These are phyloP conservation scores for Alternaria solani DNA, from an alignment of 2,329 filamentous ascomycete genomes.

Conservation along the genomic window DNA sequence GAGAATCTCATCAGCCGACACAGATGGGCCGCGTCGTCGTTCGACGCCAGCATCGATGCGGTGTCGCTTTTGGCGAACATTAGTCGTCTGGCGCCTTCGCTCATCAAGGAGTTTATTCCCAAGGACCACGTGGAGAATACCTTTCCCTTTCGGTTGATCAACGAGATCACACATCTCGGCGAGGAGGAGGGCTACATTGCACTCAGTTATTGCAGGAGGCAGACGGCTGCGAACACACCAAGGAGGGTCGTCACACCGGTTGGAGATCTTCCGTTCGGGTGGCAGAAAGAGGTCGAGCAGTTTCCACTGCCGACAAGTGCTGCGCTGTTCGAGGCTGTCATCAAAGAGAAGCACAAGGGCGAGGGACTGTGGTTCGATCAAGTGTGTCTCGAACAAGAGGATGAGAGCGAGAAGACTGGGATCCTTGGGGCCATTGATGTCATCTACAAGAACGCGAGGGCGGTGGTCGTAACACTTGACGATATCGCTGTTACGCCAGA, in stretches of 20 bases:
- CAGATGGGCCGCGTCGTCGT: slow-evolving; percentile 7
- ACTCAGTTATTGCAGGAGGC: slow-evolving; percentile 55
- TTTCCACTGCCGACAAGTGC: slow-evolving; percentile 52
- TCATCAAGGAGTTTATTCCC: slow-evolving; percentile 43
- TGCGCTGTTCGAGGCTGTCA: slow-evolving; percentile 53
- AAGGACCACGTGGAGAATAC: slow-evolving; percentile 29
- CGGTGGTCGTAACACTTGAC: slow-evolving; percentile 54
- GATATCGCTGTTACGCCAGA: slow-evolving; percentile 49
- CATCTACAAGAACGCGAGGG: slow-evolving; percentile 53
- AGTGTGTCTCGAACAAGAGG: slow-evolving; percentile 55
- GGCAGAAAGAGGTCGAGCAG: slow-evolving; percentile 43
- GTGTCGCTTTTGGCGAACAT: slow-evolving; percentile 38
- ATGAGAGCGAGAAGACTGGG: slow-evolving; percentile 50
- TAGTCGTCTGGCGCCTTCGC: slow-evolving; percentile 35
- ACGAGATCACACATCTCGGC: slow-evolving; percentile 39
- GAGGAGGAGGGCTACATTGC: slow-evolving; percentile 54
- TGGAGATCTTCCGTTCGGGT: slow-evolving; percentile 46
- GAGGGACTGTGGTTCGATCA: slow-evolving; percentile 59
- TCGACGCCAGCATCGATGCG: slow-evolving; percentile 27
- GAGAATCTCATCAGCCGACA: slow-evolving; percentile 29
- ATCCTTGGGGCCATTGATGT: slow-evolving; percentile 54
- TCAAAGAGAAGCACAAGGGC: slow-evolving; percentile 47
- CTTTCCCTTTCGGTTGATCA: slow-evolving; percentile 52
- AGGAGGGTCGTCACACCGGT: slow-evolving; percentile 33
- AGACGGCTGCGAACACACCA: slow-evolving; percentile 34